Evolutionary conservation across 2,329 filamentous ascomycete genomes (phyloP), one percentile per base, ranked within the genome.

Genomic region (Didymella keratinophila): DNA sequence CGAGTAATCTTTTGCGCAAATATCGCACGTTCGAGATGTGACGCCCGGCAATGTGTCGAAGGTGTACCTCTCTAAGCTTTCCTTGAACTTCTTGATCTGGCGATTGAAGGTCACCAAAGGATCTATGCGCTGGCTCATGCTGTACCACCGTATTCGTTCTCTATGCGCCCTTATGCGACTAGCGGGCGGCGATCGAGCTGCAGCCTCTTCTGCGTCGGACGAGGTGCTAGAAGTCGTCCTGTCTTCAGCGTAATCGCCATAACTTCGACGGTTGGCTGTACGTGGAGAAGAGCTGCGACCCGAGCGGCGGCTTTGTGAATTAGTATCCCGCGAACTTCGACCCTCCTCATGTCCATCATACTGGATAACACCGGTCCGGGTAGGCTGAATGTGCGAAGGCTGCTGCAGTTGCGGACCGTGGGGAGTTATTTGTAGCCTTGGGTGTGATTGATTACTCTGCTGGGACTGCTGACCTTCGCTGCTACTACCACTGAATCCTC

Each of bases 1-100:
- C 3, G 73, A 71, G 34, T 74, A 77, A 30, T 76, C 74, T 49
- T 76, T 77, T 18, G 71, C 66, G 61, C 74, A 77, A 21, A 77
- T 76, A 39, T 76, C 73, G 60, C 74, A 77, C 9, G 59, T 58
- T 10, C 60, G 51, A 34, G 68, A 71, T 14, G 64, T 55, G 4
- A 63, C 68, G 41, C 71, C 60, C 28, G 70, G 63, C 12, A 76
- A 62, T 32, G 23, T 75, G 63, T 25, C 59, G 18, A 66, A 65
- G 16, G 75, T 56, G 36, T 69, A 59, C 18, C 66, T 70, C 8
- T 64, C 58, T 4, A 76, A 58, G 28, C 67, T 69, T 12, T 64
- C 65, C 42, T 70, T 71, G n/a, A 77, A 64, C n/a, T 56, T 59
- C 27, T 72, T 64, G 21, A 77, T 67, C 46, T 77, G 73, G 9